phyloP scores from a whole-genome alignment of 148 eudicot genomes.

The Beta vulgaris region DNA sequence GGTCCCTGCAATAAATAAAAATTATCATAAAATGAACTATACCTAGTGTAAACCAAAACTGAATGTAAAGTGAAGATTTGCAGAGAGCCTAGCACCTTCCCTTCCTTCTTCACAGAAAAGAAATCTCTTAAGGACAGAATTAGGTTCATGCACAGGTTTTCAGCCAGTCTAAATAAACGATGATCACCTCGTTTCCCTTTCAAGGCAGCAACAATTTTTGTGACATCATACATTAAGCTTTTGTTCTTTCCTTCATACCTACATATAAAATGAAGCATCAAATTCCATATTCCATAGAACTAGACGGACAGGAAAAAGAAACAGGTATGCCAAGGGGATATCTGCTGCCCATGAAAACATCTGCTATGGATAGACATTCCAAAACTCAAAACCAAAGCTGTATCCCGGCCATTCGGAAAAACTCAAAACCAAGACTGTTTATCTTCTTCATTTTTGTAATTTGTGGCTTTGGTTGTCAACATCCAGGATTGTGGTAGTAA shows the following conservation, averaged over 20 bases:
- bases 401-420: no score
- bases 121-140: conserved; percentile 77
- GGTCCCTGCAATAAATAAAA: conserved; percentile 62
- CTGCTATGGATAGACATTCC: no score
- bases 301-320: not conserved
- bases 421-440: no score
- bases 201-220: conserved; percentile 77
- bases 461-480: no score
- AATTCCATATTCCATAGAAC: conserved; percentile 10
- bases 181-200: conserved; percentile 96
- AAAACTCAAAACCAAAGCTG: no score
- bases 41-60: not conserved
- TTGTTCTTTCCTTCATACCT: conserved; percentile 98
- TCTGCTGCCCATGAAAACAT: not conserved
- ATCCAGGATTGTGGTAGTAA: not conserved
- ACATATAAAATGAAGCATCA: conserved; percentile 16
- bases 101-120: conserved; percentile 83
- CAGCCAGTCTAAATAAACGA: conserved; percentile 88
- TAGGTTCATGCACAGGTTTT: conserved; percentile 93
- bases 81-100: conserved; percentile 50
- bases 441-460: no score
- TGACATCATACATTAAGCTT: conserved; percentile 82
- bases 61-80: not conserved
- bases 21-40: conserved; percentile 11
- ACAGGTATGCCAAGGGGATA: not conserved